Evolutionary conservation across 2,329 filamentous ascomycete species (phyloP).

Genomic region (Nigrospora sphaerica): DNA sequence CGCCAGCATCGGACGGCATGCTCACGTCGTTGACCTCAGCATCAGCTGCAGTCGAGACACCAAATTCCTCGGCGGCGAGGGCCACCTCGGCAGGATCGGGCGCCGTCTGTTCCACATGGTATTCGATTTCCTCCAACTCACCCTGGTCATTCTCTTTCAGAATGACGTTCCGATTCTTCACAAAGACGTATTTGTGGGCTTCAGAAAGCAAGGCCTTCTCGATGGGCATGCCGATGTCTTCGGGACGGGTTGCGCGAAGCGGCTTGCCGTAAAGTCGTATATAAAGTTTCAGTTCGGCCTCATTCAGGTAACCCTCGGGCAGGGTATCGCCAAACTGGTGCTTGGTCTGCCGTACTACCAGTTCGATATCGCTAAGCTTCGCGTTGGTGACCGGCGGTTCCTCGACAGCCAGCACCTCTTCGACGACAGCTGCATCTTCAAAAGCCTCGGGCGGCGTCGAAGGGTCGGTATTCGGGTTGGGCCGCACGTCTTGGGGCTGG

Average conservation of each 20-base stretch:
- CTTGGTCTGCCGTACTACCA: slow-evolving; percentile 62
- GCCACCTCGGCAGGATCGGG: slow-evolving; percentile 6
- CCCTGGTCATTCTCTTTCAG: slow-evolving; percentile 50
- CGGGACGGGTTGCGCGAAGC: slow-evolving; percentile 50
- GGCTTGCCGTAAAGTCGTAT: slow-evolving; percentile 76
- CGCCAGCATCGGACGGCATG: slow-evolving; percentile 23
- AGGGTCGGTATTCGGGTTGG: no score
- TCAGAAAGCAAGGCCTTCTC: slow-evolving; percentile 12
- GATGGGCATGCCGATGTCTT: slow-evolving; percentile 47
- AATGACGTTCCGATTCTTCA: slow-evolving; percentile 34
- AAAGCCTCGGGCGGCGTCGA: no score
- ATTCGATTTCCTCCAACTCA: slow-evolving; percentile 54
- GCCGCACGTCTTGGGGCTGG: no score
- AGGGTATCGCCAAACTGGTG: slow-evolving; percentile 71
- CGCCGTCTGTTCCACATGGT: slow-evolving; percentile 14
- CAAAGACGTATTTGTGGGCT: slow-evolving; percentile 9
- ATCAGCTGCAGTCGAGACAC: slow-evolving; percentile 10
- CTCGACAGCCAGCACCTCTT: no score
- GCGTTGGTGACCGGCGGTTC: neutral
- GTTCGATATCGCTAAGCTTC: slow-evolving; percentile 40
- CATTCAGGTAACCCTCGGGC: slow-evolving; percentile 62
- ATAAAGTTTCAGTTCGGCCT: slow-evolving; percentile 68
- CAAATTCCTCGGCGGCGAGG: slow-evolving; percentile 18
- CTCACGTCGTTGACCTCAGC: slow-evolving; percentile 9
- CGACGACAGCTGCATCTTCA: no score